Evolutionary conservation across 73 alveolate species (phyloP).

Genomic region (Halteria grandinella): DNA sequence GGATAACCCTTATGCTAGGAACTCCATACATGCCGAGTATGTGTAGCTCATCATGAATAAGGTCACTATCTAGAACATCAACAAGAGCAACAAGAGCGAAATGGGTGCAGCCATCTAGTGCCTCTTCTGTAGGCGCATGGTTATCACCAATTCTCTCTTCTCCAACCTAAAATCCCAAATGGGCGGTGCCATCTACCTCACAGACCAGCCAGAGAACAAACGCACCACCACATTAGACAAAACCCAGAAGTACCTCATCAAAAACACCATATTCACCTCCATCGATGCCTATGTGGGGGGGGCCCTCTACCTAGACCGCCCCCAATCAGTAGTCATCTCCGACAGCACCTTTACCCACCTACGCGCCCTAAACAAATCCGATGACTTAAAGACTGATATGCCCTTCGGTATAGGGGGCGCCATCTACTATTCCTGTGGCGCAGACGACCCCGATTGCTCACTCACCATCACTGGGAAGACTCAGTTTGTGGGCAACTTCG

Average conservation of each 20-base stretch:
- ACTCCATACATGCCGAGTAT: slow-evolving; percentile 14
- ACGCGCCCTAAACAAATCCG: slow-evolving; percentile 26
- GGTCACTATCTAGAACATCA: neutral
- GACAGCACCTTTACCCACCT: neutral
- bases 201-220: neutral
- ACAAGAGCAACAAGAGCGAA: neutral
- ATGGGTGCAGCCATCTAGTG: slow-evolving; percentile 43
- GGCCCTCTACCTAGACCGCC: slow-evolving; percentile 16
- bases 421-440: slow-evolving; percentile 43
- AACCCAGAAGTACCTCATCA: slow-evolving; percentile 2
- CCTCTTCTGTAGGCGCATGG: neutral
- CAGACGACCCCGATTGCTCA: neutral
- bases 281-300: slow-evolving; percentile 41
- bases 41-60: neutral
- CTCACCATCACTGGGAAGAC: neutral
- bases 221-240: neutral
- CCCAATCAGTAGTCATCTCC: neutral
- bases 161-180: neutral
- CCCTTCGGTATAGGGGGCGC: slow-evolving; percentile 66
- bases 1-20: neutral
- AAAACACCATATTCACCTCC: neutral
- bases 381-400: slow-evolving; percentile 6
- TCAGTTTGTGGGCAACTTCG: neutral
- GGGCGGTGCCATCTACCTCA: slow-evolving; percentile 43
- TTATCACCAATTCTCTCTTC: neutral